A percentile compares a stretch with the other conserved stretches of the same genome.
These are phyloP conservation scores for Neoboletus subvelutipes DNA, from an alignment of 768 basidiomycete genomes.

Conservation along the genomic window DNA sequence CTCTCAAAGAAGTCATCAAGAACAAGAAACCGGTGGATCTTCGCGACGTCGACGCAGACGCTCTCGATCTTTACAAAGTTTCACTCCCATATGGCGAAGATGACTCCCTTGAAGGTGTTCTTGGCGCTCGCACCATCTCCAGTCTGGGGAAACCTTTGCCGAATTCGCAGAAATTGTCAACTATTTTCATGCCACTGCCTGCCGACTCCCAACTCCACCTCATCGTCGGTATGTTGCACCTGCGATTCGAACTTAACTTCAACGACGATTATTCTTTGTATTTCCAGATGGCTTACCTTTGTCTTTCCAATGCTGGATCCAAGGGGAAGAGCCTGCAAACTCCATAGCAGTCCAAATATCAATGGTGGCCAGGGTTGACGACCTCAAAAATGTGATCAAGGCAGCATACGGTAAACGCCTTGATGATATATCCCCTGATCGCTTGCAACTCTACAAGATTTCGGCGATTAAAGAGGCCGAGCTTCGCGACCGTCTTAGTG, in stretches of 20 bases:
- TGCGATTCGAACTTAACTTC: neutral
- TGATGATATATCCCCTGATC: neutral
- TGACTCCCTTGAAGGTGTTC: no score
- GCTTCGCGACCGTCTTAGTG: neutral
- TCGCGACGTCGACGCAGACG: neutral
- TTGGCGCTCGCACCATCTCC: neutral
- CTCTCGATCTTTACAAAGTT: neutral
- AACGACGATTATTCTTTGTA: neutral
- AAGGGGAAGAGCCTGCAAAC: neutral
- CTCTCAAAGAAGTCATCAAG: slow-evolving; percentile 5
- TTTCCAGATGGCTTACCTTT: neutral
- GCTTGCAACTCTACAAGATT: neutral
- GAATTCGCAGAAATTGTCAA: neutral
- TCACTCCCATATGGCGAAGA: neutral
- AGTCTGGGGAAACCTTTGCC: neutral
- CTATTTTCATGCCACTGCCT: neutral
- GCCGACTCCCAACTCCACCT: neutral
- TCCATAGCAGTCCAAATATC: neutral
- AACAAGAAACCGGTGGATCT: neutral
- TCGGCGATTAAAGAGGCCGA: neutral
- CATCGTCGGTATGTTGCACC: neutral
- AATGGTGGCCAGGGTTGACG: neutral
- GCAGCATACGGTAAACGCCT: neutral
- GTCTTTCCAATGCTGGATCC: neutral
- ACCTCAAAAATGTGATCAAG: neutral